Percentiles rank a stretch among this genome's conserved stretches.
phyloP scores from a whole-genome alignment of 352 stramenopile species.

The Elongisporangium prolatum region DNA sequence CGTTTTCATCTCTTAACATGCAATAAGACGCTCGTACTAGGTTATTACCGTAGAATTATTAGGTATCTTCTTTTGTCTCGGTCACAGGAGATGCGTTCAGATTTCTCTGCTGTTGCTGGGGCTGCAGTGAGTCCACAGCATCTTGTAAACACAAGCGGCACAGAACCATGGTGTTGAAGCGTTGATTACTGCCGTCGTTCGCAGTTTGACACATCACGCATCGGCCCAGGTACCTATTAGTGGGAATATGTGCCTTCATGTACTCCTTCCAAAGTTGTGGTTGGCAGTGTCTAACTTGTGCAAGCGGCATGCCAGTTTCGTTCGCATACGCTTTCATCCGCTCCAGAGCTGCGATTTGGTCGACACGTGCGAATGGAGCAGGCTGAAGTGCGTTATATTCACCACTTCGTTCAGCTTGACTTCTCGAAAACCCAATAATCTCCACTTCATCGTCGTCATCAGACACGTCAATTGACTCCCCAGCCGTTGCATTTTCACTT shows the following conservation, averaged over 20 bases:
- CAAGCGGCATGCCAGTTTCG: not conserved
- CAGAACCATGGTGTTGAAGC: constrained; percentile 46
- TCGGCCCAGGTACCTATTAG: constrained; percentile 11
- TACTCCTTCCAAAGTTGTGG: constrained; percentile 41
- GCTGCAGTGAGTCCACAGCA: constrained; percentile 11
- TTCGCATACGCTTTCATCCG: not conserved
- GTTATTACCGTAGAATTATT: not conserved
- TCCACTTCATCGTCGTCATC: not conserved
- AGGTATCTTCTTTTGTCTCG: constrained; percentile 7
- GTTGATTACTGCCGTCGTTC: constrained; percentile 41
- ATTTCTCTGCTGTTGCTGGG: not conserved
- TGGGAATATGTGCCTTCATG: constrained; percentile 19
- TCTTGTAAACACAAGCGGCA: constrained; percentile 36
- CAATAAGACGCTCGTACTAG: not conserved
- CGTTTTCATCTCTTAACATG: not conserved
- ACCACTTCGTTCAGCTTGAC: not conserved
- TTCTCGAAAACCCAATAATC: not conserved
- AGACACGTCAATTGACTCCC: not conserved
- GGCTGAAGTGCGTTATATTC: not conserved
- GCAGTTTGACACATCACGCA: constrained; percentile 37
- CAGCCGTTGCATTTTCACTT: not conserved
- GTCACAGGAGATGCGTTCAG: not conserved
- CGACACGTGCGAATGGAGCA: not conserved
- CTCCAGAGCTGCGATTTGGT: not conserved
- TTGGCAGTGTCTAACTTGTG: constrained; percentile 24